Conservation (phyloP, 2,329 filamentous ascomycete species). For the Hymenoscyphus infarciens region DNA sequence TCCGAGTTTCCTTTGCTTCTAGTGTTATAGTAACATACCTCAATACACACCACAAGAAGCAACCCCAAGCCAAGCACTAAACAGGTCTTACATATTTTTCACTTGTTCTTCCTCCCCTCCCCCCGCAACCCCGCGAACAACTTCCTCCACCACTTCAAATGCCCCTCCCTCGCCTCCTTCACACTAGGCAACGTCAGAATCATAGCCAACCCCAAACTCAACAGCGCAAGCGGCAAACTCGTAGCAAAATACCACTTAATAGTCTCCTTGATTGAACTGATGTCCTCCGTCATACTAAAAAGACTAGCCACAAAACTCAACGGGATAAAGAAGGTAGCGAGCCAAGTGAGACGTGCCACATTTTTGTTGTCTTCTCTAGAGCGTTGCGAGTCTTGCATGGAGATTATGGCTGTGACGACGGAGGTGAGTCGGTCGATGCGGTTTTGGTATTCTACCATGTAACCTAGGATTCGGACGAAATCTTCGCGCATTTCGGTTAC, state of each 20-base stretch:
- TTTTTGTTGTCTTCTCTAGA: slow-evolving; percentile 34
- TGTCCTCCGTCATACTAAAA: slow-evolving; percentile 34
- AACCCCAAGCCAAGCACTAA: no score
- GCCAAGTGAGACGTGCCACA: slow-evolving; percentile 35
- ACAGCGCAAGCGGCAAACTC: slow-evolving; percentile 26
- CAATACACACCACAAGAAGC: no score
- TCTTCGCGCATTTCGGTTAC: slow-evolving; percentile 27
- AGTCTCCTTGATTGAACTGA: slow-evolving; percentile 18
- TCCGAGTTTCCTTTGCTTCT: background rate
- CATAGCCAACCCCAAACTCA: slow-evolving; percentile 14
- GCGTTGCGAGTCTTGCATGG: slow-evolving; percentile 33
- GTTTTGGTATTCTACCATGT: slow-evolving; percentile 35
- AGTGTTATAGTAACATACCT: background rate
- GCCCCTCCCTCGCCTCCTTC: background rate
- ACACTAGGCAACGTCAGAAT: slow-evolving; percentile 14
- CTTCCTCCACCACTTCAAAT: background rate
- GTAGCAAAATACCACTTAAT: slow-evolving; percentile 27
- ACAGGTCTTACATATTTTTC: background rate
- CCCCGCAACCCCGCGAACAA: background rate
- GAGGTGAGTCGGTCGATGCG: slow-evolving; percentile 35
- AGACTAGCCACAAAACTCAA: slow-evolving; percentile 33
- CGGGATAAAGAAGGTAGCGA: slow-evolving; percentile 37
- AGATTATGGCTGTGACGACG: slow-evolving; percentile 35
- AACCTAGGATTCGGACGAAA: slow-evolving; percentile 26
- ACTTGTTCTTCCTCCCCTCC: background rate